A percentile compares a stretch with the other conserved stretches of the same genome.
Evolutionary conservation across 2,329 filamentous ascomycete genomes (phyloP).

Genomic region (Ramularia endophylla): DNA sequence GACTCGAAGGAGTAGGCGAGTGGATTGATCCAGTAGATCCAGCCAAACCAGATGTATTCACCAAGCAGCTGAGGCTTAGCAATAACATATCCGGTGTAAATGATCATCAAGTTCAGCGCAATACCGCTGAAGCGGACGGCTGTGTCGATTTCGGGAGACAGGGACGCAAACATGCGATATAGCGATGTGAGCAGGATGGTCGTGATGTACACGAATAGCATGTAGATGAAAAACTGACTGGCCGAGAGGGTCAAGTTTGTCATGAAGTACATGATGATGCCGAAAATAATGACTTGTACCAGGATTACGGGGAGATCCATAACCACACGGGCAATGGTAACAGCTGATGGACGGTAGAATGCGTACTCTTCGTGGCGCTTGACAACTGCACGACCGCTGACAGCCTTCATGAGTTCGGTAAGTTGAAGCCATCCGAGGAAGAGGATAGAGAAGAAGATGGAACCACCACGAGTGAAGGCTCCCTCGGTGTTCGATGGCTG

Average conservation of each 20-base stretch:
- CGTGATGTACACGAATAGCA: slow-evolving; percentile 58
- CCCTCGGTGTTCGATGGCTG: slow-evolving; percentile 54
- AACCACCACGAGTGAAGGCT: slow-evolving; percentile 58
- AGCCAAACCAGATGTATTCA: slow-evolving; percentile 61
- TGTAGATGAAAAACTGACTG: slow-evolving; percentile 61
- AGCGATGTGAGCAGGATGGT: slow-evolving; percentile 58
- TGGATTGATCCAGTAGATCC: slow-evolving; percentile 50
- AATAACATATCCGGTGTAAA: slow-evolving; percentile 59
- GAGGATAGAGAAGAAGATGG: slow-evolving; percentile 60
- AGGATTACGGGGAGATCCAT: slow-evolving; percentile 58
- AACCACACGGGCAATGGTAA: slow-evolving; percentile 55
- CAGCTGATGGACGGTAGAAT: slow-evolving; percentile 64
- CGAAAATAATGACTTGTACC: slow-evolving; percentile 54
- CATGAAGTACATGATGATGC: slow-evolving; percentile 62
- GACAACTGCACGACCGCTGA: slow-evolving; percentile 64
- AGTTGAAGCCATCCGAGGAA: slow-evolving; percentile 68
- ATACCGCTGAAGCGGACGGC: slow-evolving; percentile 60
- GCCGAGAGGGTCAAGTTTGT: slow-evolving; percentile 51
- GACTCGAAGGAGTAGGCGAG: slow-evolving; percentile 60
- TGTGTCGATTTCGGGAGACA: slow-evolving; percentile 60
- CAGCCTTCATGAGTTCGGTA: slow-evolving; percentile 70
- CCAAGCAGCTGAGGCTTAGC: slow-evolving; percentile 54
- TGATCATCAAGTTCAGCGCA: slow-evolving; percentile 55
- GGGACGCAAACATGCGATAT: slow-evolving; percentile 60
- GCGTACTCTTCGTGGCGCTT: slow-evolving; percentile 63